Conservation (phyloP, 1,284 basidiomycete species). For the Irpex sp. region DNA sequence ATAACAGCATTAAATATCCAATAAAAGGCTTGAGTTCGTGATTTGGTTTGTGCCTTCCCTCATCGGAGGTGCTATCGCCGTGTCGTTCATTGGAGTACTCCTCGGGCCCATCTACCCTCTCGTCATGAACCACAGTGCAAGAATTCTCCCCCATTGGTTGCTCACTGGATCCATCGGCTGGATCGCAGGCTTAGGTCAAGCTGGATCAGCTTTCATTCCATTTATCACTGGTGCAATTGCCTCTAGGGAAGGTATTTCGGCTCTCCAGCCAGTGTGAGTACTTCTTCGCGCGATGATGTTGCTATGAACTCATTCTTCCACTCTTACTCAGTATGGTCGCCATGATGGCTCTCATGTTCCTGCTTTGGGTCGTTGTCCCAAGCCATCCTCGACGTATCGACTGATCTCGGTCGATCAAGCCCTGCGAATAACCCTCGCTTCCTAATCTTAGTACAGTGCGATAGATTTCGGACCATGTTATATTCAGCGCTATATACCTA, state of each 20-base stretch:
- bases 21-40: constrained; percentile 41
- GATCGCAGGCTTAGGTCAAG: constrained; percentile 48
- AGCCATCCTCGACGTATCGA: background rate
- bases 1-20: constrained; percentile 16
- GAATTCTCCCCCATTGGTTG: constrained; percentile 44
- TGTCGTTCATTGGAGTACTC: constrained; percentile 49
- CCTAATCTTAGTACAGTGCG: too few relatives aligned
- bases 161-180: constrained; percentile 51
- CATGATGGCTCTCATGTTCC: constrained; percentile 40
- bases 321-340: constrained; percentile 32
- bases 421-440: too few relatives aligned
- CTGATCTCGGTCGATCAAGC: background rate
- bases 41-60: constrained; percentile 56
- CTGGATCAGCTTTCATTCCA: constrained; percentile 49
- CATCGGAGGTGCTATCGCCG: constrained; percentile 44
- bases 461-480: too few relatives aligned
- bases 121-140: constrained; percentile 42
- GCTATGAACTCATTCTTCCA: background rate
- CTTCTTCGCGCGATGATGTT: background rate
- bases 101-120: constrained; percentile 50
- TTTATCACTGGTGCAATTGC: constrained; percentile 54
- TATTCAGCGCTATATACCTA: too few relatives aligned
- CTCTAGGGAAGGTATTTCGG: constrained; percentile 41
- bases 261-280: constrained; percentile 52
- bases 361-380: background rate